These are phyloP conservation scores for Oryza meridionalis DNA, from an alignment of 176 grass and related monocot species.

Conservation along the genomic window DNA sequence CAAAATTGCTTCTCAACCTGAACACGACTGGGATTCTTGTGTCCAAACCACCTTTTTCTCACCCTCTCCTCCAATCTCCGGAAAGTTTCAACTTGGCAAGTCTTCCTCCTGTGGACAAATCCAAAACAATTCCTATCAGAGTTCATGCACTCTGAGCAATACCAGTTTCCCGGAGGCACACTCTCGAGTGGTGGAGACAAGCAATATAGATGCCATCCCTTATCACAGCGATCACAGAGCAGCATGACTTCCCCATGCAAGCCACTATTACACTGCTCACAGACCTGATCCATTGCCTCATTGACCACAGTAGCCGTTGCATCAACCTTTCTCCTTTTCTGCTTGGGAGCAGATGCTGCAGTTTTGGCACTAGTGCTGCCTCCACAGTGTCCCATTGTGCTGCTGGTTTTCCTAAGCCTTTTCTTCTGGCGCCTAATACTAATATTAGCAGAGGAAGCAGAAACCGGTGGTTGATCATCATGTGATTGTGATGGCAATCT, in stretches of 20 bases:
- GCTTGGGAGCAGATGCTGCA: slow-evolving; percentile 18
- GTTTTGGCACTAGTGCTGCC: neutral
- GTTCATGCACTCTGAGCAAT: slow-evolving; percentile 86
- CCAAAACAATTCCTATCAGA: slow-evolving; percentile 79
- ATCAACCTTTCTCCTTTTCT: slow-evolving; percentile 37
- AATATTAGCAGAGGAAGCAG: neutral
- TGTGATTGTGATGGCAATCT: neutral
- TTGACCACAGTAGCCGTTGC: slow-evolving; percentile 15
- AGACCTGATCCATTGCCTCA: slow-evolving; percentile 78
- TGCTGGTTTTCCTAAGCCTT: neutral
- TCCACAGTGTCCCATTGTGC: neutral
- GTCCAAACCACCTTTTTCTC: slow-evolving; percentile 85
- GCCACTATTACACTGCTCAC: slow-evolving; percentile 88
- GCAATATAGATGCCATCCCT: slow-evolving; percentile 87
- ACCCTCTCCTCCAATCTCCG: slow-evolving; percentile 67
- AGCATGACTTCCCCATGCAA: slow-evolving; percentile 90
- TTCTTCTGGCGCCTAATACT: slow-evolving; percentile 27
- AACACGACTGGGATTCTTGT: slow-evolving; percentile 52
- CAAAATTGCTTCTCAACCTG: slow-evolving; percentile 93
- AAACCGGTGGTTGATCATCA: slow-evolving; percentile 20
- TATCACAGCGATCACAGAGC: slow-evolving; percentile 87
- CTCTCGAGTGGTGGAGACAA: slow-evolving; percentile 70
- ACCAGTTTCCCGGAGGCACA: slow-evolving; percentile 83
- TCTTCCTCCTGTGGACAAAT: slow-evolving; percentile 70
- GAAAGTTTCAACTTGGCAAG: slow-evolving; percentile 64